phyloP scores from a whole-genome alignment of 2,329 filamentous ascomycete species.

The Colletotrichum sublineola region DNA sequence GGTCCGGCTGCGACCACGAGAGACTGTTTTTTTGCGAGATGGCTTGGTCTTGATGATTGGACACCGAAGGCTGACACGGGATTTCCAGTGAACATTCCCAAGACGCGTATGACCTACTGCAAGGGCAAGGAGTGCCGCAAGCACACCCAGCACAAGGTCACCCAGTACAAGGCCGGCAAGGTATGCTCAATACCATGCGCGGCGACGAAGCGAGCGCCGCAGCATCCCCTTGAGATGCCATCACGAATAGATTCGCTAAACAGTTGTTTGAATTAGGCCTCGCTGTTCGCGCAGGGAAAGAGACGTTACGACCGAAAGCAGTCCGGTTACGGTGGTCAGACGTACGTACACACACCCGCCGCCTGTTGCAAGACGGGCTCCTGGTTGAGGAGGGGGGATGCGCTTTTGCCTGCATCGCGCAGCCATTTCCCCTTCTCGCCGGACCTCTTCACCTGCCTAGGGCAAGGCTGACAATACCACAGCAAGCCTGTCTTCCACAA shows the following conservation, averaged over 20 bases:
- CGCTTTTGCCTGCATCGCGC: too few species aligned
- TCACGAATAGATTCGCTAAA: conserved; percentile 12
- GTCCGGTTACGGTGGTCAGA: conserved; percentile 99
- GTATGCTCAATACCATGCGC: conserved; percentile 54
- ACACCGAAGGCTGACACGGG: conserved; percentile 48
- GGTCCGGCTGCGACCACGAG: conserved; percentile 31
- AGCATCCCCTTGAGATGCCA: background rate
- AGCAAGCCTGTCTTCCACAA: conserved; percentile 99
- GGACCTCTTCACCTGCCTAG: background rate
- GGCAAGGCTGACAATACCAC: conserved; percentile 12
- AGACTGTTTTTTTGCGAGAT: conserved; percentile 14
- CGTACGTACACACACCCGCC: conserved; percentile 52
- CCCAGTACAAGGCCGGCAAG: conserved; percentile 98
- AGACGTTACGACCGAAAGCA: conserved; percentile 99
- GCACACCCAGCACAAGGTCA: conserved; percentile 93
- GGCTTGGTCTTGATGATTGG: conserved; percentile 4
- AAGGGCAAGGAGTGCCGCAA: conserved; percentile 95
- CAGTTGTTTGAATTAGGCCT: conserved; percentile 70
- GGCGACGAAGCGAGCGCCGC: conserved; percentile 33
- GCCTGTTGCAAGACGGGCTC: background rate
- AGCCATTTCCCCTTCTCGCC: background rate
- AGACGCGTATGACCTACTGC: conserved; percentile 98
- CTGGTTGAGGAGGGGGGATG: background rate
- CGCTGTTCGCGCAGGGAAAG: conserved; percentile 98
- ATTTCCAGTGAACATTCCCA: conserved; percentile 93